A percentile compares a stretch with the other conserved stretches of the same genome.
Conservation (phyloP, 2,329 filamentous ascomycete genomes). For the Neofusicoccum cordaticola region DNA sequence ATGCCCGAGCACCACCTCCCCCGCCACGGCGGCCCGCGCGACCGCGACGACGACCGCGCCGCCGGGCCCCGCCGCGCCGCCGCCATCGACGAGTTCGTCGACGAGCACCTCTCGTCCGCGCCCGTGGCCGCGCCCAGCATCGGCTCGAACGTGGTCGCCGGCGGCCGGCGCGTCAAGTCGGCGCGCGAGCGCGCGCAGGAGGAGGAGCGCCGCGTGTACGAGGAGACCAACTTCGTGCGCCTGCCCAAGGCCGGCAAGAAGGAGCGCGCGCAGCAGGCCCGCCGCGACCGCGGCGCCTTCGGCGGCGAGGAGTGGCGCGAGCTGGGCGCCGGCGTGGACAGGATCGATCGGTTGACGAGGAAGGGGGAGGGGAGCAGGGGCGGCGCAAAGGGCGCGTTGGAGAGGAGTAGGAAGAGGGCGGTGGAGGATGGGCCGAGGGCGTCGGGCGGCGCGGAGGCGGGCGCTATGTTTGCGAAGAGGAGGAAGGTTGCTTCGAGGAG, state of each 20-base stretch:
- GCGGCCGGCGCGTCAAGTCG: conserved; percentile 77
- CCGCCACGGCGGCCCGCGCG: conserved; percentile 46
- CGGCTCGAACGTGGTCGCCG: conserved; percentile 78
- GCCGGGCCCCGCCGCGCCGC: conserved; percentile 69
- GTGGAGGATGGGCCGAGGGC: conserved; percentile 69
- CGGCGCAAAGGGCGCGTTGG: conserved; percentile 56
- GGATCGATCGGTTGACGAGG: conserved; percentile 79
- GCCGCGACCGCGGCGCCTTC: conserved; percentile 50
- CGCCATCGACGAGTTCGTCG: conserved; percentile 89
- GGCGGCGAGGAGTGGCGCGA: conserved; percentile 93
- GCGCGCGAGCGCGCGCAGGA: conserved; percentile 73
- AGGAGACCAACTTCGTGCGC: conserved; percentile 88
- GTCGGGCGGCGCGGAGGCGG: conserved; percentile 60
- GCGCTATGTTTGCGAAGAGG: conserved; percentile 71
- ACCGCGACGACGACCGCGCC: conserved; percentile 59
- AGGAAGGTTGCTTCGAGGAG: conserved; percentile 53
- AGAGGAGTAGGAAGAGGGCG: conserved; percentile 82
- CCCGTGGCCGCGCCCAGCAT: conserved; percentile 86
- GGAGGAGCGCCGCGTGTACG: conserved; percentile 76
- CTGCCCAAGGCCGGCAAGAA: conserved; percentile 87
- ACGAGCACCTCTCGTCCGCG: conserved; percentile 75
- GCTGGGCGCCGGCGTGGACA: conserved; percentile 78
- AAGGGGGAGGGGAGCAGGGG: conserved; percentile 51
- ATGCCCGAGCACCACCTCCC: conserved; percentile 56
- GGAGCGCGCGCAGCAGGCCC: conserved; percentile 65